These are phyloP conservation scores for Pharnaceum exiguum DNA, from an alignment of 148 eudicot species.

Conservation along the genomic window DNA sequence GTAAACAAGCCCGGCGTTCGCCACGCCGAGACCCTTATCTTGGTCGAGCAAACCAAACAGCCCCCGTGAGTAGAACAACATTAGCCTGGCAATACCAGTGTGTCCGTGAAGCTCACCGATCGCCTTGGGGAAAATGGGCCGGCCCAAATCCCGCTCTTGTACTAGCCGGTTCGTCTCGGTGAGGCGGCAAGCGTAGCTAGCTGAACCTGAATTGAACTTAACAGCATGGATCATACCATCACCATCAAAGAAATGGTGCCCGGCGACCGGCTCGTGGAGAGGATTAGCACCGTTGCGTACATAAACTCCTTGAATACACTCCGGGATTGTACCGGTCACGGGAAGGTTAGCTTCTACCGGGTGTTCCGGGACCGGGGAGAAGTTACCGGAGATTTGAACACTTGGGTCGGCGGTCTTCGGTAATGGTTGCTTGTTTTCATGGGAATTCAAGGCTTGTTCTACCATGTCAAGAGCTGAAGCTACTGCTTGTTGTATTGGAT, in stretches of 20 bases:
- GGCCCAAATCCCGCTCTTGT: constrained; percentile 49
- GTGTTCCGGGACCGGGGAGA: constrained; percentile 67
- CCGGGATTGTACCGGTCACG: constrained; percentile 46
- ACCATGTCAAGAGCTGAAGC: constrained; percentile 25
- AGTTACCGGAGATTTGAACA: constrained; percentile 62
- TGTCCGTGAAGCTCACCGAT: constrained; percentile 80
- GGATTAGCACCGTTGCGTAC: constrained; percentile 75
- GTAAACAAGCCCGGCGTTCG: constrained; percentile 70
- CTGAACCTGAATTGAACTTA: constrained; percentile 23
- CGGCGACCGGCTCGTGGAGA: constrained; percentile 46
- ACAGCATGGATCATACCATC: constrained; percentile 83
- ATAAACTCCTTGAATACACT: constrained; percentile 44
- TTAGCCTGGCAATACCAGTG: constrained; percentile 48
- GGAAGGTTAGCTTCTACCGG: constrained; percentile 34
- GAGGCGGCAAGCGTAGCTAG: constrained; percentile 56
- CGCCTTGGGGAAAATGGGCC: constrained; percentile 66
- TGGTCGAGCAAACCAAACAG: constrained; percentile 47
- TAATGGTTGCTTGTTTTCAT: constrained; percentile 30
- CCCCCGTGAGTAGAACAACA: constrained; percentile 53
- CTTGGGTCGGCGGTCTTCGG: constrained; percentile 60
- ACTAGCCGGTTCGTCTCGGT: constrained; percentile 55
- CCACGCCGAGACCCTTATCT: constrained; percentile 51
- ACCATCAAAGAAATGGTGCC: constrained; percentile 76
- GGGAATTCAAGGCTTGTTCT: constrained; percentile 36
- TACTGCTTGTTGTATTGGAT: constrained; percentile 40